Percentiles rank a stretch among this genome's conserved stretches.
Conservation (phyloP, 1,139 yeast genomes). For the Kazachstania sp. region DNA sequence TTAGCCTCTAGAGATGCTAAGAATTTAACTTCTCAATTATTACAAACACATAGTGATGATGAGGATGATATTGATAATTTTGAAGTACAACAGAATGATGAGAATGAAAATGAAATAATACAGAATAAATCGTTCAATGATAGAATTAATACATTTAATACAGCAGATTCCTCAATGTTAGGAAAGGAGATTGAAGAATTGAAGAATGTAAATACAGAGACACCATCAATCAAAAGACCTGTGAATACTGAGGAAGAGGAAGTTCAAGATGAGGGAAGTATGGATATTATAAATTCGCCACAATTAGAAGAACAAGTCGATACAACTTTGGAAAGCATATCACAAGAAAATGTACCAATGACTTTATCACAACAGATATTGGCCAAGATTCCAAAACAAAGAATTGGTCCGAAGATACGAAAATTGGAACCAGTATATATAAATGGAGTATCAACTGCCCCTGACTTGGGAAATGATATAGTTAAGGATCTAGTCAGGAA, state of each 20-base stretch:
- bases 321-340: not conserved
- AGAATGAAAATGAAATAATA: not conserved
- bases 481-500: not conserved
- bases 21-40: slow-evolving; percentile 5
- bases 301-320: not conserved
- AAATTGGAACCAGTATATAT: slow-evolving; percentile 11
- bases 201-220: not conserved
- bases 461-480: not conserved
- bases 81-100: not conserved
- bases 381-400: slow-evolving; percentile 8
- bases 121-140: not conserved
- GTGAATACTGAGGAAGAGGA: not conserved
- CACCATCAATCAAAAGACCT: not conserved
- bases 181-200: not conserved
- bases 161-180: not conserved
- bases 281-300: not conserved
- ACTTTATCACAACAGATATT: slow-evolving; percentile 12
- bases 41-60: not conserved
- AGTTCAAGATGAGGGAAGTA: not conserved
- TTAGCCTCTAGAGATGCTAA: slow-evolving; percentile 17
- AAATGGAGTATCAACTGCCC: not conserved
- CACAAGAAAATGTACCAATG: not conserved
- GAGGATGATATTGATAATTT: not conserved
- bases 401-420: slow-evolving; percentile 9
- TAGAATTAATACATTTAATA: not conserved